A percentile compares a stretch with the other conserved stretches of the same genome.
Conservation (phyloP, 2,329 filamentous ascomycete species). For the Ceratocystis alfenasii region DNA sequence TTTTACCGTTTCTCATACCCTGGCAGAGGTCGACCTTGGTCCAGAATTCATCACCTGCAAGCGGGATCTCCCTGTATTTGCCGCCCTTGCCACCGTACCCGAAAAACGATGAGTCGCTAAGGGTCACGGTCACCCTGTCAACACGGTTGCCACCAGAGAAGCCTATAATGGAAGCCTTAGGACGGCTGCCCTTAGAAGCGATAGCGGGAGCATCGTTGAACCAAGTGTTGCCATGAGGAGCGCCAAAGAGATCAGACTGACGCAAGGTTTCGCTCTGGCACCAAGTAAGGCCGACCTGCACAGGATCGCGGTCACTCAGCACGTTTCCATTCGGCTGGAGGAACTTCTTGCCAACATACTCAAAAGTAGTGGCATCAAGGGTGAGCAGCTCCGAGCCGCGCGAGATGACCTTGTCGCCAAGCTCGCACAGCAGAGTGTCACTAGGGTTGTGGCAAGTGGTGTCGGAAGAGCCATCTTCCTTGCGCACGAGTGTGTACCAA, state of each 20-base stretch:
- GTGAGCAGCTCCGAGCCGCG: constrained; percentile 37
- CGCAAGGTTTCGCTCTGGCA: constrained; percentile 30
- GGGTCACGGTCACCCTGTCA: constrained; percentile 38
- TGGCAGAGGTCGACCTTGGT: constrained; percentile 39
- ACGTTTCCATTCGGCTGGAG: constrained; percentile 44
- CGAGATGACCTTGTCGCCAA: constrained; percentile 56
- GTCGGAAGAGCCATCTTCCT: constrained; percentile 36
- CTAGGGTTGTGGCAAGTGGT: constrained; percentile 47
- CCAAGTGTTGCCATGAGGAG: constrained; percentile 37
- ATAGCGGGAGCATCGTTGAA: constrained; percentile 43
- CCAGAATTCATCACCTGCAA: constrained; percentile 36
- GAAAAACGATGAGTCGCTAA: constrained; percentile 38
- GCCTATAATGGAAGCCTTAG: constrained; percentile 31
- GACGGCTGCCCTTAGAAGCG: constrained; percentile 27
- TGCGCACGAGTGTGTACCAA: constrained; percentile 45
- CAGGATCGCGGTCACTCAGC: constrained; percentile 53
- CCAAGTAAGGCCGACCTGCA: constrained; percentile 45
- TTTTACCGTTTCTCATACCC: constrained; percentile 35
- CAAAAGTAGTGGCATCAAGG: constrained; percentile 39
- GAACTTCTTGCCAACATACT: constrained; percentile 46
- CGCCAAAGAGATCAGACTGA: constrained; percentile 38
- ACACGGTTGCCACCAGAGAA: constrained; percentile 40
- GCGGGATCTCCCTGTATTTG: no score
- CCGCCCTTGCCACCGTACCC: constrained; percentile 43
- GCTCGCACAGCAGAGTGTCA: constrained; percentile 45